Evolutionary conservation across 179 eudicot genomes (phyloP), one percentile per base, ranked within the genome.

Genomic region (Drosera spatulata): DNA sequence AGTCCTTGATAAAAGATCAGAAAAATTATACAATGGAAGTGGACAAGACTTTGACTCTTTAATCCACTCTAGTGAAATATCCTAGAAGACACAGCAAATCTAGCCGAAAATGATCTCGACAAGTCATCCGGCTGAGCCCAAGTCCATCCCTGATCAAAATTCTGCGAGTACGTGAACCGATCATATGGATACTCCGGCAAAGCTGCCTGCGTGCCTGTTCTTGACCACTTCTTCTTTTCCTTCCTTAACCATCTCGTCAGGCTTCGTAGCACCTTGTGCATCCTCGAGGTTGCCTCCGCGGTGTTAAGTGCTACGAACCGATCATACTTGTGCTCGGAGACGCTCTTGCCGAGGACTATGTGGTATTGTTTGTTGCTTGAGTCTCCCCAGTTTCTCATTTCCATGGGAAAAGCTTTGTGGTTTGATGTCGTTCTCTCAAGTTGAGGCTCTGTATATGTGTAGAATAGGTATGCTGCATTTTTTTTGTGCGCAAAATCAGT

Each of bases 81-180:
- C 65, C 58, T 83, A n/a, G 80, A 77, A 3, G 84, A 78, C 64
- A 71, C 80, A 51, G 88, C 85, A 64, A 72, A 83, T 54, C 88
- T 66, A 47, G 85, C 85, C 0, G 85, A 83, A 55, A 83, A 83
- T 0, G 88, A 83, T 47, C 85, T 76, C 64, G 66, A 68, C 55
- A 80, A 73, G 66, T 80, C 55, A 41, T 83, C 88, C 0, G 81
- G 81, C 40, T 80, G 83, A 6, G 49, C 56, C 55, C 71, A 59
- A 43, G 57, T 79, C 3, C 55, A 22, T 49, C 83, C 85, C 37
- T 80, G 81, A 62, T 83, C 88, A 60, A 83, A 83, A 58, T 83
- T 83, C 66, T 75, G 76, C 70, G 66, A 63, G 41, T 83, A 83
- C 42, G 77, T 73, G 53, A 73, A 77, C 15, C 63, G 79, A 67